Evolutionary conservation across 192 early-diverging fungal genomes (phyloP).

Genomic region (Kickxella alabastrina): DNA sequence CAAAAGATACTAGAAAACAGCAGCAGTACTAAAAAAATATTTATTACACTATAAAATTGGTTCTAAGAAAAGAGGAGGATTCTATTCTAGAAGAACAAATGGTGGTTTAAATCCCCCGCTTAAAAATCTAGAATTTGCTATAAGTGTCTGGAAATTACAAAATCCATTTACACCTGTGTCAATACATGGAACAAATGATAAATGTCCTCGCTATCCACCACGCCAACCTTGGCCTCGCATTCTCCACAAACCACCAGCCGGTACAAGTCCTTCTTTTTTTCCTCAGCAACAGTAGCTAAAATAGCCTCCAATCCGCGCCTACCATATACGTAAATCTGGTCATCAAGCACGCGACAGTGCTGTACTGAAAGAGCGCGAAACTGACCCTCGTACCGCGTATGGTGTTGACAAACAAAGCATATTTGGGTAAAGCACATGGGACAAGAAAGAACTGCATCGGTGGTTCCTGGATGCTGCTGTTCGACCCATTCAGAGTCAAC

Average conservation of each 20-base stretch:
- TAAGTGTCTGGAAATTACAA: too few species aligned
- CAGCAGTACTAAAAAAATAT: too few species aligned
- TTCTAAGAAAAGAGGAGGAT: too few species aligned
- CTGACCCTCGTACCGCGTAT: conserved; percentile 25
- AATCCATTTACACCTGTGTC: conserved; percentile 1
- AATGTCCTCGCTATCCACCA: conserved; percentile 11
- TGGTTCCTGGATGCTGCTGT: conserved; percentile 15
- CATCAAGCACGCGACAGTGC: conserved; percentile 13
- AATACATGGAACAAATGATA: conserved; percentile 42
- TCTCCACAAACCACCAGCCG: conserved; percentile 24
- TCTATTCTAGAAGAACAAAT: too few species aligned
- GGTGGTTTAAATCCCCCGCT: too few species aligned
- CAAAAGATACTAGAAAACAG: neutral
- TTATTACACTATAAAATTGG: too few species aligned
- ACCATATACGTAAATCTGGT: conserved; percentile 15
- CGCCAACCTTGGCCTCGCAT: conserved; percentile 35
- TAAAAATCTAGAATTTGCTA: too few species aligned
- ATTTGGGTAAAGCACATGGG: conserved; percentile 42
- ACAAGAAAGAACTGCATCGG: conserved; percentile 45
- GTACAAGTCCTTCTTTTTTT: conserved; percentile 3
- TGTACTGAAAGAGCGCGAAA: conserved; percentile 22
- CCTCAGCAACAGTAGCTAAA: conserved; percentile 11
- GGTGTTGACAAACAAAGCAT: conserved; percentile 43
- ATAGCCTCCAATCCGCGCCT: conserved; percentile 6
- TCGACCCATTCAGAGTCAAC: conserved; percentile 20